These are phyloP conservation scores for Phyllosticta citribraziliensis DNA, from an alignment of 2,329 filamentous ascomycete genomes.

Conservation along the genomic window DNA sequence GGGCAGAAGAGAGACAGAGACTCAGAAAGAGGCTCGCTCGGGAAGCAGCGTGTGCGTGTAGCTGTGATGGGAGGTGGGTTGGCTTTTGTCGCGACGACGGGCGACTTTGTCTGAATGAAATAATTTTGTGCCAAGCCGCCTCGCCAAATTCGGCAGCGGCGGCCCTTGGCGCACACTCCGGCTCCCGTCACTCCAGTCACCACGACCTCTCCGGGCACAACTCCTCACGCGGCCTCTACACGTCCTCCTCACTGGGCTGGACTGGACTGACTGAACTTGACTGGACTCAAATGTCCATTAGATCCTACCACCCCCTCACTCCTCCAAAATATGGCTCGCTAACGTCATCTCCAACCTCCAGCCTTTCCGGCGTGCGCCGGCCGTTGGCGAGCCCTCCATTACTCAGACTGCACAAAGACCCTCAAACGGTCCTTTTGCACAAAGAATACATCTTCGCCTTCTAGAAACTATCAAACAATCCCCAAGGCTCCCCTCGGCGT, in stretches of 20 bases:
- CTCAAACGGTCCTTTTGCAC: neutral
- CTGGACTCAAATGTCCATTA: too few species aligned
- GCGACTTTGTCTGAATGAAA: conserved; percentile 7
- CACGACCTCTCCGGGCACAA: neutral
- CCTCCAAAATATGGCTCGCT: too few species aligned
- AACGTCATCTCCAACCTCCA: neutral
- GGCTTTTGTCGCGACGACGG: conserved; percentile 8
- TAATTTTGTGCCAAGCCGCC: conserved; percentile 11
- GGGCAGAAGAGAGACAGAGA: conserved; percentile 12
- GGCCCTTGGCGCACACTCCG: conserved; percentile 5
- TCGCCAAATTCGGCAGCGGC: conserved; percentile 9
- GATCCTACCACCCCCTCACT: too few species aligned
- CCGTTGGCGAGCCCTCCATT: neutral
- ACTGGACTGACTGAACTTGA: too few species aligned
- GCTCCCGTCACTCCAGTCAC: too few species aligned
- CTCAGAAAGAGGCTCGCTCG: conserved; percentile 11
- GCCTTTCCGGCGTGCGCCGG: too few species aligned
- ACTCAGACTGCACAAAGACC: neutral
- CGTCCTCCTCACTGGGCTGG: too few species aligned
- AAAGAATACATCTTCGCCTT: neutral
- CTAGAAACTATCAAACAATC: neutral
- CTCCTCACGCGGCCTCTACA: too few species aligned
- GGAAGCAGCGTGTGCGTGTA: conserved; percentile 8
- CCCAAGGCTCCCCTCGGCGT: neutral
- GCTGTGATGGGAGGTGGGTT: conserved; percentile 3